phyloP scores from a whole-genome alignment of 371 early-diverging fungal genomes.

The Mortierella sp. region DNA sequence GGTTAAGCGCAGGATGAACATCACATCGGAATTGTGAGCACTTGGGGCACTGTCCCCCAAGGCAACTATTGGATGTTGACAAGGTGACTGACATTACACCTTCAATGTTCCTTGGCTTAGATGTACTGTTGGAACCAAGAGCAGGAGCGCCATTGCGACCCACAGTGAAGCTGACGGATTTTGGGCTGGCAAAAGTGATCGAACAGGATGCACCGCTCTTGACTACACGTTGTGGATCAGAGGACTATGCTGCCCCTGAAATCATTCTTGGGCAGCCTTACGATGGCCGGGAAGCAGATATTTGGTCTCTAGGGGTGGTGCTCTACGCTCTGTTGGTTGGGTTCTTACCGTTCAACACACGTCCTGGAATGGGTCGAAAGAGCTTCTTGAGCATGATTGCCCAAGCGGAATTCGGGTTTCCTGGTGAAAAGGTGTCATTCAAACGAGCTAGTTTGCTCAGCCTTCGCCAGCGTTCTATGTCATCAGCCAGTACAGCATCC shows the following conservation, averaged over 20 bases:
- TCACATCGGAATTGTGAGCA: too few relatives aligned
- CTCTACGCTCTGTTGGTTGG: conserved; percentile 71
- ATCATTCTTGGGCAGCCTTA: conserved; percentile 73
- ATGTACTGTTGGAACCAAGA: conserved; percentile 37
- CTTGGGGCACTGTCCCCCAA: too few relatives aligned
- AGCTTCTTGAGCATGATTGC: conserved; percentile 55
- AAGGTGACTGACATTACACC: too few relatives aligned
- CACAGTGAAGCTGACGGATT: conserved; percentile 76
- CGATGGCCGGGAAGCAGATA: conserved; percentile 73
- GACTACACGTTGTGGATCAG: conserved; percentile 74
- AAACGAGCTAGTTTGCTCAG: conserved; percentile 24
- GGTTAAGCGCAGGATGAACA: too few relatives aligned
- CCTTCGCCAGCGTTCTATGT: conserved; percentile 20
- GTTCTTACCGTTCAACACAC: conserved; percentile 64
- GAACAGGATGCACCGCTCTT: conserved; percentile 58
- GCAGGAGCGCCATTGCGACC: conserved; percentile 52
- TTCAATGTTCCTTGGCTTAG: conserved; percentile 5
- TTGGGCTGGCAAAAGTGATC: conserved; percentile 71
- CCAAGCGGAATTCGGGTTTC: conserved; percentile 56
- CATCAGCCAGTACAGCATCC: conserved; percentile 21
- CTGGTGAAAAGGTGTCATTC: conserved; percentile 34
- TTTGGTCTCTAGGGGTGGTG: conserved; percentile 80
- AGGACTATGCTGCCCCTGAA: conserved; percentile 91
- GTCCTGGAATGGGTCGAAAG: conserved; percentile 46
- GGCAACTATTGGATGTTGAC: too few relatives aligned